Evolutionary conservation across 495 filamentous ascomycete genomes (phyloP).

Genomic region (Neurospora hispaniola): DNA sequence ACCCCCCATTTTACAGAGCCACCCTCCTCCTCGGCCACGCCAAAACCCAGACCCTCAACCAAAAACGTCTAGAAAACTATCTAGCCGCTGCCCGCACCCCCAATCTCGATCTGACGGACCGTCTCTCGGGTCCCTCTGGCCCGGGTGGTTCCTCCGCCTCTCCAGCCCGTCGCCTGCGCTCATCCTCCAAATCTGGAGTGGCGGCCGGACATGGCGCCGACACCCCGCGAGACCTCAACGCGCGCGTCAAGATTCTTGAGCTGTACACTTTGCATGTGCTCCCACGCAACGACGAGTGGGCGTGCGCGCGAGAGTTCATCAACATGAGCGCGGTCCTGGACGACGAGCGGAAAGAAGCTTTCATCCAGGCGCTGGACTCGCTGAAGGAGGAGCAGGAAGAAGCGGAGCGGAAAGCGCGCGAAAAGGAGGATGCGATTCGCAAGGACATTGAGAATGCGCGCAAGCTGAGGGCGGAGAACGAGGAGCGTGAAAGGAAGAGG

Average conservation of each 20-base stretch:
- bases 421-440: conserved; percentile 49
- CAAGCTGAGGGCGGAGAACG: conserved; percentile 39
- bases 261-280: conserved; percentile 90
- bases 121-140: conserved; percentile 28
- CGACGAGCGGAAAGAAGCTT: conserved; percentile 81
- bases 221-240: conserved; percentile 65
- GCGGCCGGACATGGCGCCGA: conserved; percentile 43
- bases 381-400: conserved; percentile 63
- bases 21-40: conserved; percentile 82
- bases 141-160: not conserved
- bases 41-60: conserved; percentile 68
- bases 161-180: conserved; percentile 21
- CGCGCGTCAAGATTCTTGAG: conserved; percentile 81
- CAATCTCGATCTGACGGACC: conserved; percentile 51
- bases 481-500: conserved; percentile 38
- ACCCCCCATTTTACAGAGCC: conserved; percentile 38
- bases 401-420: conserved; percentile 48
- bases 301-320: conserved; percentile 86
- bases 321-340: conserved; percentile 72
- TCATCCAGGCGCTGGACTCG: conserved; percentile 64
- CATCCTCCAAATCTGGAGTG: conserved; percentile 26
- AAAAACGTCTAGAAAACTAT: conserved; percentile 81
- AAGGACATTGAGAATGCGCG: conserved; percentile 50
- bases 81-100: conserved; percentile 66
- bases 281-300: conserved; percentile 84